These are phyloP conservation scores for Ascosphaera pollenicola DNA, from an alignment of 2,329 filamentous ascomycete genomes.

Conservation along the genomic window DNA sequence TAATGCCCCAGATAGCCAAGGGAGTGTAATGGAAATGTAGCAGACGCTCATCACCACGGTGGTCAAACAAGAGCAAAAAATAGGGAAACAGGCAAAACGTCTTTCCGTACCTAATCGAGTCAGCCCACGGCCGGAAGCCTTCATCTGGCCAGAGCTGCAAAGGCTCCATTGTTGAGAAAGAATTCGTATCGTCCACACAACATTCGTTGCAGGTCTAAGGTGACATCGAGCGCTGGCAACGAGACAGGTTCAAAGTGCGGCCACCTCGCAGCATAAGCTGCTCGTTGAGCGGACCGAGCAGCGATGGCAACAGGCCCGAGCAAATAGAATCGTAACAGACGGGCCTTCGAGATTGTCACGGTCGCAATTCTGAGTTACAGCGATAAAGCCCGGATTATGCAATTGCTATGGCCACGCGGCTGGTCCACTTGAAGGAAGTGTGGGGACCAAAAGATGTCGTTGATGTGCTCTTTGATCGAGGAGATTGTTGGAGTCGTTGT, in stretches of 20 bases:
- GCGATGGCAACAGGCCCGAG: neutral
- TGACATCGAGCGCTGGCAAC: conserved; percentile 1
- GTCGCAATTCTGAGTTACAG: neutral
- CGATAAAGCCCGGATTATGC: neutral
- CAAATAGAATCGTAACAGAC: neutral
- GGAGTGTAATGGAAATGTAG: neutral
- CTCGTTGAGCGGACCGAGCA: neutral
- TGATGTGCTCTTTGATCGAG: neutral
- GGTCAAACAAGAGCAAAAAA: neutral
- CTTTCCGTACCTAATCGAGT: neutral
- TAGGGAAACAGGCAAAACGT: neutral
- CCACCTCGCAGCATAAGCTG: neutral
- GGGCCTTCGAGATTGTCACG: neutral
- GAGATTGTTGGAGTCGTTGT: neutral
- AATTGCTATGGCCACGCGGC: neutral
- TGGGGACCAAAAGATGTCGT: neutral
- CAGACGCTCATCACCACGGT: neutral
- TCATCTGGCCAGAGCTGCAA: neutral
- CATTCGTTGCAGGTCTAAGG: neutral
- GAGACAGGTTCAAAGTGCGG: neutral
- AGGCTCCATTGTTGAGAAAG: neutral
- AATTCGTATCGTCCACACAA: neutral
- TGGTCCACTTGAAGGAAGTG: neutral
- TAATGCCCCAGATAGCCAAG: neutral
- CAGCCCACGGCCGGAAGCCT: neutral